Conservation (phyloP, 2,329 filamentous ascomycete species). For the Penicillium sp. region DNA sequence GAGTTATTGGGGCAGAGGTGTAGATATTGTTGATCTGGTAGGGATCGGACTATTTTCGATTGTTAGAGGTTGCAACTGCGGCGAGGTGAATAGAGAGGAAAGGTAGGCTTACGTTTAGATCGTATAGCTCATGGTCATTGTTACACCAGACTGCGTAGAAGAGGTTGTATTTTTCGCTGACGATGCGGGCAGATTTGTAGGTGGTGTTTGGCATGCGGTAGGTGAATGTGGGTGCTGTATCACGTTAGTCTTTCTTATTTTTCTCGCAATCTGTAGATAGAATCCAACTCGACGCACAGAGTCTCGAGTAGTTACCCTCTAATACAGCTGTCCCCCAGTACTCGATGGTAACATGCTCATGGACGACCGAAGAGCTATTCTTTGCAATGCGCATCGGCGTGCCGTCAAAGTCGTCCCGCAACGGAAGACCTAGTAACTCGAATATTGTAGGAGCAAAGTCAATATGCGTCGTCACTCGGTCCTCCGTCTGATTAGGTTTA, state of each 20-base stretch:
- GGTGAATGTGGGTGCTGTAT: neutral
- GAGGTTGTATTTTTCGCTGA: conserved; percentile 42
- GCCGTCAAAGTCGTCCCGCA: conserved; percentile 60
- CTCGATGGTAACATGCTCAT: conserved; percentile 63
- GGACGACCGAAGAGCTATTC: conserved; percentile 14
- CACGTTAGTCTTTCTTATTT: no score
- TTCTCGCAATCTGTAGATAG: neutral
- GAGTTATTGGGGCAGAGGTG: conserved; percentile 19
- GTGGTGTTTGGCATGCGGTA: conserved; percentile 40
- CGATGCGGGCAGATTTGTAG: conserved; percentile 46
- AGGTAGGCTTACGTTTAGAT: conserved; percentile 35
- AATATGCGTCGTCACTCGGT: conserved; percentile 13
- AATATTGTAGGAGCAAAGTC: conserved; percentile 66
- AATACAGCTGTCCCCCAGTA: conserved; percentile 55
- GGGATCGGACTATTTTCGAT: conserved; percentile 35
- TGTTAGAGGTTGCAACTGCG: neutral
- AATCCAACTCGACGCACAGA: conserved; percentile 27
- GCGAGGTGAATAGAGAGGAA: neutral
- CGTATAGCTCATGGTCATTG: conserved; percentile 48
- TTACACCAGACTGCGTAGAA: conserved; percentile 50
- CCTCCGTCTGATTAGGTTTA: neutral
- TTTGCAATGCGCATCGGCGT: conserved; percentile 46
- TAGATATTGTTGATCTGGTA: conserved; percentile 45
- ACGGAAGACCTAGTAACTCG: conserved; percentile 38
- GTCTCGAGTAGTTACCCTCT: conserved; percentile 25